Evolutionary conservation across 78 protist species (phyloP).

Genomic region (slime mould (Dictyostelium discoideum)): DNA sequence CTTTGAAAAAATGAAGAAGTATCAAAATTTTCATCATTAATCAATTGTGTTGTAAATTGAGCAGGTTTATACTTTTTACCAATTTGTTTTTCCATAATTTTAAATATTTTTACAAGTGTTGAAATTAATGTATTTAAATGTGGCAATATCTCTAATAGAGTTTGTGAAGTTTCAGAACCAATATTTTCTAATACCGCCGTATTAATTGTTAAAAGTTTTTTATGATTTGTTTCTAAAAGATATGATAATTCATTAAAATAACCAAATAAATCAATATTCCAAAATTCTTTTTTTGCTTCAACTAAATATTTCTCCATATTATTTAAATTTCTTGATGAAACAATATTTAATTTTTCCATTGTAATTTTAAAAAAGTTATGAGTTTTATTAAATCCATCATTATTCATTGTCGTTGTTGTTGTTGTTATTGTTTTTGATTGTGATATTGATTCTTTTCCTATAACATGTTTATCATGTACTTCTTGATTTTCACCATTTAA

Average conservation of each 20-base stretch:
- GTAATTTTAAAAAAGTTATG: not conserved
- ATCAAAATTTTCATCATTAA: not conserved
- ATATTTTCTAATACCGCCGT: not conserved
- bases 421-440: not conserved
- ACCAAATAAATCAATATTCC: not conserved
- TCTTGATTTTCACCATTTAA: not conserved
- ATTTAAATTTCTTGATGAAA: conserved; percentile 10
- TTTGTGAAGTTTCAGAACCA: not conserved
- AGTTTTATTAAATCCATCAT: not conserved
- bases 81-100: conserved; percentile 27
- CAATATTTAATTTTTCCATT: not conserved
- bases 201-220: not conserved
- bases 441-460: not conserved
- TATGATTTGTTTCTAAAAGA: conserved; percentile 26
- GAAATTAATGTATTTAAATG: not conserved
- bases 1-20: not conserved
- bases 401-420: not conserved
- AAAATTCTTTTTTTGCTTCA: conserved; percentile 23
- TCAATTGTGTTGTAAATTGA: not conserved
- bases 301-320: not conserved
- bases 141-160: not conserved
- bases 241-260: conserved; percentile 6
- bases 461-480: not conserved
- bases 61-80: not conserved
- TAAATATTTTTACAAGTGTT: not conserved